These are phyloP conservation scores for Graphilbum ipis-grandicollis DNA, from an alignment of 2,329 filamentous ascomycete genomes.

Conservation along the genomic window DNA sequence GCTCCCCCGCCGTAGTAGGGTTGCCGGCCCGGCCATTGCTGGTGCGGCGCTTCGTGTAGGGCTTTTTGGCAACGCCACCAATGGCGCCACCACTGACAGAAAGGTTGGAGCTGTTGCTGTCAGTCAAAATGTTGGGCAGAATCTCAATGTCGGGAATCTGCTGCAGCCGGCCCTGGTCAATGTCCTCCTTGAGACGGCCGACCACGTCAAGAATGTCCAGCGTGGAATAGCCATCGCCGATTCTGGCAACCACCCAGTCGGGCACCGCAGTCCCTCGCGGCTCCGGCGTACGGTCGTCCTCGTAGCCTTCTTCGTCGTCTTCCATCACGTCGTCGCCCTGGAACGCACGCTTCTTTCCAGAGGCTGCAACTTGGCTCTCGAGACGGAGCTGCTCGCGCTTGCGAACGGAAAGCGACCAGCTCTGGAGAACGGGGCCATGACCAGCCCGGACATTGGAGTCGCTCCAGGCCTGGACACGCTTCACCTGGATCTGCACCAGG, in stretches of 20 bases:
- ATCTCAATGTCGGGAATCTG: slow-evolving; percentile 43
- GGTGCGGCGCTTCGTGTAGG: slow-evolving; percentile 4
- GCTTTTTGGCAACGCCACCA: slow-evolving; percentile 5
- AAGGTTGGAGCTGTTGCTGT: slow-evolving; percentile 4
- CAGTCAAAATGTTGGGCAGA: slow-evolving; percentile 28
- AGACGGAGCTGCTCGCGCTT: slow-evolving; percentile 47
- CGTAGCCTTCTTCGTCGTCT: slow-evolving; percentile 13
- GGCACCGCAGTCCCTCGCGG: slow-evolving; percentile 25
- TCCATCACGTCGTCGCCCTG: slow-evolving; percentile 15
- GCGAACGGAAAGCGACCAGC: slow-evolving; percentile 45
- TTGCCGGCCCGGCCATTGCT: neutral
- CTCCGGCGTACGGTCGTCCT: slow-evolving; percentile 11
- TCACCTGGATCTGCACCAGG: slow-evolving; percentile 44
- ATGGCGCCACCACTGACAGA: slow-evolving; percentile 12
- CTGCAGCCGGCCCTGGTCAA: slow-evolving; percentile 21
- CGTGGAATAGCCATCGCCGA: slow-evolving; percentile 29
- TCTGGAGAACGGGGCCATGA: slow-evolving; percentile 27
- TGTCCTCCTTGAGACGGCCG: slow-evolving; percentile 24
- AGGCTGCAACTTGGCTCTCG: slow-evolving; percentile 18
- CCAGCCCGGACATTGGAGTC: slow-evolving; percentile 24
- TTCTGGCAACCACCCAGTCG: slow-evolving; percentile 28
- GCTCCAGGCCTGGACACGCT: slow-evolving; percentile 46
- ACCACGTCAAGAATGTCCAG: slow-evolving; percentile 29
- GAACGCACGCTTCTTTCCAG: slow-evolving; percentile 15
- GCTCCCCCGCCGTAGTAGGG: neutral